Base-by-base conservation (phyloP, 1,284 basidiomycete species). In the Albatrellus sp. region DNA sequence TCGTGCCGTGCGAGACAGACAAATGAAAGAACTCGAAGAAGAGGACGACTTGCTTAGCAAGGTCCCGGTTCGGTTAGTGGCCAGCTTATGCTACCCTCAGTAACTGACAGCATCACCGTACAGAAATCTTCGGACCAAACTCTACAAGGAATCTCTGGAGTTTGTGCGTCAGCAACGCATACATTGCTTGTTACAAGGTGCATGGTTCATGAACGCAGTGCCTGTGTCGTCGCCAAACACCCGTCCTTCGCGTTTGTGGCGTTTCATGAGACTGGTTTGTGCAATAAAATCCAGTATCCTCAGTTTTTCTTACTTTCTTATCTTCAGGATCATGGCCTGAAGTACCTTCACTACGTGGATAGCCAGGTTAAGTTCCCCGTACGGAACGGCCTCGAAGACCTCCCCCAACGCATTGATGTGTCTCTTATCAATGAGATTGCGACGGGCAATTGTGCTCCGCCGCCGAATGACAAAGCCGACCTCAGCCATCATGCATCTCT, bases 11-110 rank as follows among this genome's bases (percentile, higher is more conserved):
- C 73, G 93, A 40, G 90, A 94, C 55, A 70, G 90, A 32, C 93
- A 97, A 64, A 92, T 96, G 89, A 81, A 88, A 58, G 85, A 96
- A 61, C 70, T 96, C 13, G 93, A 94, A 56, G 71, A 82, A 44
- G 90, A 96, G 57, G 91, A 97, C 60, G 91, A 94, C 58, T 65
- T 92, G 38, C 66, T 92, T 54, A 85, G 75, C 60, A 90, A 90
- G 57, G 72, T 83, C 7, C 88, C 89, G 8, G 79, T 94, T 24
- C 72, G 86, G 88, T 90, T 52, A 43, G 80, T 59, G 33, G 35
- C 41, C 11, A 3, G 35, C 17, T 42, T 37, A 13, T 37, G 40
- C 41, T 43, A 39, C 33, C 5, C 45, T 37, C 17, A 46, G 19
- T 42, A 45, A 36, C 19, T 12, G 8, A 38, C 46, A 33, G 41